phyloP scores from a whole-genome alignment of 1,139 yeast species.

The Saccharomyces hybrid region DNA sequence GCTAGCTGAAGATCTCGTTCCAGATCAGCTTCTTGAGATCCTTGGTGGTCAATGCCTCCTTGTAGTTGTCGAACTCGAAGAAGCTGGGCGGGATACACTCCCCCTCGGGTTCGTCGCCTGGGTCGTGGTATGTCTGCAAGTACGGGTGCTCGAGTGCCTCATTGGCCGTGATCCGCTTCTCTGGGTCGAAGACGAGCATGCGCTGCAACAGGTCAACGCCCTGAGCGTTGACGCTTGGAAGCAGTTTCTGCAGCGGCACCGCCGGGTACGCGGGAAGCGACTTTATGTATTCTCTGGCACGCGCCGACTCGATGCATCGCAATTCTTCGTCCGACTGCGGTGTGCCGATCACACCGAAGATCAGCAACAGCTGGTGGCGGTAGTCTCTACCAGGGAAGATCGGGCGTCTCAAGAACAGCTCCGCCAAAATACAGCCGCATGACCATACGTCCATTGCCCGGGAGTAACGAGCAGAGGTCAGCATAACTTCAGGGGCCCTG shows the following conservation, averaged over 20 bases:
- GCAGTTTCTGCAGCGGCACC: slow-evolving; percentile 46
- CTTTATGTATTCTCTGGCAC: slow-evolving; percentile 82
- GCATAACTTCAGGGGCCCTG: slow-evolving; percentile 95
- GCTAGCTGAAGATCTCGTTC: slow-evolving; percentile 39
- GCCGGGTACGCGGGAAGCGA: slow-evolving; percentile 56
- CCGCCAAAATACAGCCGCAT: slow-evolving; percentile 92
- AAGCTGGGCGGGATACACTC: slow-evolving; percentile 66
- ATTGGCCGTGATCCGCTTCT: slow-evolving; percentile 66
- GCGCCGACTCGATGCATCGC: slow-evolving; percentile 65
- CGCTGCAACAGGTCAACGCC: slow-evolving; percentile 73
- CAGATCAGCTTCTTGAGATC: slow-evolving; percentile 67
- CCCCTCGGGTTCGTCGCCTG: slow-evolving; percentile 75
- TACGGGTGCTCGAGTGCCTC: slow-evolving; percentile 82
- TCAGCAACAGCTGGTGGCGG: slow-evolving; percentile 78
- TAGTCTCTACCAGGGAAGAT: slow-evolving; percentile 92
- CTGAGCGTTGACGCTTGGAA: slow-evolving; percentile 50
- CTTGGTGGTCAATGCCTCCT: slow-evolving; percentile 59
- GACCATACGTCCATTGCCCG: slow-evolving; percentile 97
- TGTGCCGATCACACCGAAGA: slow-evolving; percentile 84
- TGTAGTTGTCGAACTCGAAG: slow-evolving; percentile 73
- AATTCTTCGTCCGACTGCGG: slow-evolving; percentile 67
- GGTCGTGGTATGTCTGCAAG: slow-evolving; percentile 69
- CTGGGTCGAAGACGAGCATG: slow-evolving; percentile 74
- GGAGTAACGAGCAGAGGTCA: slow-evolving; percentile 86
- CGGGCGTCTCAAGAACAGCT: slow-evolving; percentile 80